These are phyloP conservation scores for Ogataea ganodermae DNA, from an alignment of 805 yeast genomes.

Conservation along the genomic window DNA sequence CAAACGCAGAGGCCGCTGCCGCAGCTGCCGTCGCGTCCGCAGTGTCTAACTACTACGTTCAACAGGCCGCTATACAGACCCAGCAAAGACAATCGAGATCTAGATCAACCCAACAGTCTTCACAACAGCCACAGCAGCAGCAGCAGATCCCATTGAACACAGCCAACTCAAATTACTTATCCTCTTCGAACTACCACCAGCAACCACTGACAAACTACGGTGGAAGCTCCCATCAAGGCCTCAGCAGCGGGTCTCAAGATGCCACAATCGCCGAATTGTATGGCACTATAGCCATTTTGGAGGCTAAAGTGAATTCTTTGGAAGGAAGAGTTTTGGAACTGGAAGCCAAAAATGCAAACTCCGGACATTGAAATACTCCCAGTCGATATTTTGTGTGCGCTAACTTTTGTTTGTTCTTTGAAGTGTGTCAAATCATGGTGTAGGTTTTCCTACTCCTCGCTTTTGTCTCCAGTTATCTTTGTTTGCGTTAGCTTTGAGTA, in stretches of 20 bases:
- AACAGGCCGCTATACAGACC: slow-evolving; percentile 21
- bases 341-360: slow-evolving; percentile 17
- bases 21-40: slow-evolving; percentile 27
- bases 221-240: slow-evolving; percentile 6
- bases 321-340: slow-evolving; percentile 22
- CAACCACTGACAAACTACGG: slow-evolving; percentile 14
- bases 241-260: slow-evolving; percentile 10
- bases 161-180: slow-evolving; percentile 12
- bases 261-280: slow-evolving; percentile 18
- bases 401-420: background rate
- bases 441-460: no score
- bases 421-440: no score
- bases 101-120: slow-evolving; percentile 19
- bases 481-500: background rate
- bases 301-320: slow-evolving; percentile 22
- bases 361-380: slow-evolving; percentile 6
- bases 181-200: slow-evolving; percentile 12
- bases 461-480: background rate
- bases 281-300: slow-evolving; percentile 23
- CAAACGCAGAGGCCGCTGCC: slow-evolving; percentile 21
- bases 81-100: slow-evolving; percentile 24
- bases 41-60: slow-evolving; percentile 21
- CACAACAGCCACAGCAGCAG: slow-evolving; percentile 11
- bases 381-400: background rate
- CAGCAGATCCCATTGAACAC: slow-evolving; percentile 13